A percentile compares a stretch with the other conserved stretches of the same genome.
phyloP scores from a whole-genome alignment of 1,139 yeast genomes.

The Ashbya aceris region DNA sequence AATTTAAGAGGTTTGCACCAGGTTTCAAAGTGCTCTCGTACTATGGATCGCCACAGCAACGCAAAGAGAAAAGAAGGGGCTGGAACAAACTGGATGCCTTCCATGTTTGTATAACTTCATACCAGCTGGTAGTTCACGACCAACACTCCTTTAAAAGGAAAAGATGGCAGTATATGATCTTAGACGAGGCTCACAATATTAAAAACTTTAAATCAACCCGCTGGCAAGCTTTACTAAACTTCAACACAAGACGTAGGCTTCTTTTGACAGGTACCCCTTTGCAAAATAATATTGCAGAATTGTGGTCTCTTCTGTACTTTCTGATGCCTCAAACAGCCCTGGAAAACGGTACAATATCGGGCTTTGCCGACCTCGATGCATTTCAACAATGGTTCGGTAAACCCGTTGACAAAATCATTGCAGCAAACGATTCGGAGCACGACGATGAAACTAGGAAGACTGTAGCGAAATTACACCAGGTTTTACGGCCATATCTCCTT shows the following conservation, averaged over 20 bases:
- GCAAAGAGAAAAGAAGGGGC: constrained; percentile 91
- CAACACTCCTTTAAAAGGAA: constrained; percentile 89
- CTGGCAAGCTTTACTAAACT: constrained; percentile 92
- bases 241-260: constrained; percentile 82
- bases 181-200: constrained; percentile 97
- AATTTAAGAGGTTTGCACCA: constrained; percentile 95
- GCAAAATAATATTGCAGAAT: constrained; percentile 83
- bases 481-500: constrained; percentile 80
- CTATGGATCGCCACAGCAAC: constrained; percentile 96
- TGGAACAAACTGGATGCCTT: constrained; percentile 96
- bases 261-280: constrained; percentile 92
- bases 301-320: constrained; percentile 89
- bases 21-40: constrained; percentile 93
- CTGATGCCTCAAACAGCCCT: constrained; percentile 80
- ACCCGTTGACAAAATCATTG: constrained; percentile 89
- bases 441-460: constrained; percentile 72
- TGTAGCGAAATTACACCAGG: constrained; percentile 84
- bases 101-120: constrained; percentile 94
- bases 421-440: constrained; percentile 49
- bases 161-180: constrained; percentile 91
- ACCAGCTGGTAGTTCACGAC: constrained; percentile 93
- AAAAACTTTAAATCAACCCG: constrained; percentile 92
- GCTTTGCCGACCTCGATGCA: constrained; percentile 91
- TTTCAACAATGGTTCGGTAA: constrained; percentile 98
- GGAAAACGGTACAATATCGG: constrained; percentile 50